Percentiles rank a stretch among this genome's conserved stretches.
Evolutionary conservation across 2,329 filamentous ascomycete genomes (phyloP).

Genomic region (Fusarium euwallaceae): DNA sequence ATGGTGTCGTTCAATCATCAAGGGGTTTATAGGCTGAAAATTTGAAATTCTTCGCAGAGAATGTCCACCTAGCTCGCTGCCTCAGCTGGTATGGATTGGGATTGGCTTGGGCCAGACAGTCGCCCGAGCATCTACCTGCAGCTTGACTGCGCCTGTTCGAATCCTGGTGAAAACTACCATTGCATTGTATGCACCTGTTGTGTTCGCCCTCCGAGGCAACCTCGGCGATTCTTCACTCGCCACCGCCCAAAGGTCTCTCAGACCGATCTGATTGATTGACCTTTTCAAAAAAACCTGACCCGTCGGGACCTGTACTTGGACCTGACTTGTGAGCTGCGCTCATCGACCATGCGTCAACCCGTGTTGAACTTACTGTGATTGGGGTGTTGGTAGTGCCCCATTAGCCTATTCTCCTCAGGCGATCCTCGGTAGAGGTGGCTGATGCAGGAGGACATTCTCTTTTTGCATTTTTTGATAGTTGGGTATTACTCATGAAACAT

Average conservation of each 20-base stretch:
- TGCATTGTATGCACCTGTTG: not conserved
- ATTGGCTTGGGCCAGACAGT: not conserved
- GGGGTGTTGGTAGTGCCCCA: constrained; percentile 28
- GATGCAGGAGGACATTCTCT: constrained; percentile 13
- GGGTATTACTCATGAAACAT: no score
- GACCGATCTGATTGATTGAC: no score
- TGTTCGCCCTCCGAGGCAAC: not conserved
- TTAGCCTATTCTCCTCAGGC: not conserved
- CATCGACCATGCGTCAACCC: no score
- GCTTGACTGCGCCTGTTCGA: constrained; percentile 19
- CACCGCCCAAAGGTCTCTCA: no score
- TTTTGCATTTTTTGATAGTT: constrained; percentile 8
- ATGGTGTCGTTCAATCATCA: no score
- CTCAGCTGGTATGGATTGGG: constrained; percentile 1
- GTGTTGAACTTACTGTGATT: not conserved
- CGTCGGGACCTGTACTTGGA: no score
- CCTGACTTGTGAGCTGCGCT: no score
- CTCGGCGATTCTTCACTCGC: not conserved
- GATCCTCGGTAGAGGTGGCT: not conserved
- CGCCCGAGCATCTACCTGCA: not conserved
- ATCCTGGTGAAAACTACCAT: constrained; percentile 31
- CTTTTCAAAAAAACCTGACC: no score
- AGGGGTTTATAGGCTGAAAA: not conserved
- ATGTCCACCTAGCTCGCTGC: constrained; percentile 5
- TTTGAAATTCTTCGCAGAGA: not conserved